phyloP scores from a whole-genome alignment of 2,329 filamentous ascomycete species.

The Aspergillus pseudonomiae region DNA sequence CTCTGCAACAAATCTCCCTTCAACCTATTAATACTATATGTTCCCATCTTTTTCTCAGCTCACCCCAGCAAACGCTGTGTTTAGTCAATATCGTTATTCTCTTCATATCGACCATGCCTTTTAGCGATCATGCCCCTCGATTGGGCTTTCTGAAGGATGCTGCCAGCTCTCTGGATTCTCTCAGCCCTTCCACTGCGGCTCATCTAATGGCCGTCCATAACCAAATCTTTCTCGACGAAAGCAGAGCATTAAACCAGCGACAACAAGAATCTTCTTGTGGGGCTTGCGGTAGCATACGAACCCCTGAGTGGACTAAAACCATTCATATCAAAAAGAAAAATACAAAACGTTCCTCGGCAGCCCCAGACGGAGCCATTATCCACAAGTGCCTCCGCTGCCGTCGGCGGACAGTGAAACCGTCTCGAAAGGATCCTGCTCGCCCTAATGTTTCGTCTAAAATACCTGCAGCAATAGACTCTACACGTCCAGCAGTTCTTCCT shows the following conservation, averaged over 20 bases:
- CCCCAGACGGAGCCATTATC: slow-evolving; percentile 31
- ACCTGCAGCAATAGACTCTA: slow-evolving; percentile 12
- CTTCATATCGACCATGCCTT: slow-evolving; percentile 19
- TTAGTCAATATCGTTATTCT: background rate
- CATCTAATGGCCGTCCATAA: slow-evolving; percentile 45
- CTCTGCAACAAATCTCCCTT: background rate
- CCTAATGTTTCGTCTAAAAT: slow-evolving; percentile 16
- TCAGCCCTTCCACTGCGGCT: slow-evolving; percentile 45
- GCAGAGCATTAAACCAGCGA: slow-evolving; percentile 33
- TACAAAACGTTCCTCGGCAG: slow-evolving; percentile 14
- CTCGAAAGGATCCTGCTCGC: slow-evolving; percentile 21
- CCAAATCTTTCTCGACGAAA: slow-evolving; percentile 37
- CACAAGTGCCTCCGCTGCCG: slow-evolving; percentile 43
- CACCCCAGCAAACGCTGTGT: background rate
- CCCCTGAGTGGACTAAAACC: slow-evolving; percentile 33
- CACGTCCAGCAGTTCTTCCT: slow-evolving; percentile 16
- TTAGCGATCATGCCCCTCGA: slow-evolving; percentile 28
- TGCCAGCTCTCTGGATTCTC: slow-evolving; percentile 33
- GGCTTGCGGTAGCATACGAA: slow-evolving; percentile 44
- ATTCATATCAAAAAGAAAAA: slow-evolving; percentile 29
- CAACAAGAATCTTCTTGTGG: slow-evolving; percentile 41
- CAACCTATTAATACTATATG: background rate
- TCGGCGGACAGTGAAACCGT: slow-evolving; percentile 34
- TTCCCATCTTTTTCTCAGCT: background rate
- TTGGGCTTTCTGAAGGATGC: slow-evolving; percentile 43